These are phyloP conservation scores for Astraeus odoratus DNA, from an alignment of 768 basidiomycete species.

Conservation along the genomic window DNA sequence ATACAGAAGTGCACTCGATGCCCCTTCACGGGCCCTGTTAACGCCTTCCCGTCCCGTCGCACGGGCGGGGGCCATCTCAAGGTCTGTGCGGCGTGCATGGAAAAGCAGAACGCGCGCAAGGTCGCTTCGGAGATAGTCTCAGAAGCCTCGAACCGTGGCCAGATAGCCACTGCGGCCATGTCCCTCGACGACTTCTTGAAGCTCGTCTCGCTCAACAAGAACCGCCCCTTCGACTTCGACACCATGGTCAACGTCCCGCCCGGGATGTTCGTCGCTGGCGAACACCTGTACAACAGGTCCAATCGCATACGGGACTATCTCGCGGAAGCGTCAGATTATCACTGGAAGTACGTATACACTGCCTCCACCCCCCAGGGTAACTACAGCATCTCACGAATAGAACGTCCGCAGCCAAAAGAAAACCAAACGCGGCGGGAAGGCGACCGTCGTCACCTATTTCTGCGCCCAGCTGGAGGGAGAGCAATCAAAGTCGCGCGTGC, in stretches of 20 bases:
- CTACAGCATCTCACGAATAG: not conserved
- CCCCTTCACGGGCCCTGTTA: constrained; percentile 22
- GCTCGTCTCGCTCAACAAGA: constrained; percentile 28
- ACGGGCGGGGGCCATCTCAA: constrained; percentile 26
- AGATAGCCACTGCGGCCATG: constrained; percentile 31
- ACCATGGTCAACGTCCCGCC: constrained; percentile 29
- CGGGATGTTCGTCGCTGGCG: constrained; percentile 25
- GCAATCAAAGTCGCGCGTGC: constrained; percentile 28
- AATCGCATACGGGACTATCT: constrained; percentile 29
- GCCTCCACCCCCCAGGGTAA: too few relatives aligned
- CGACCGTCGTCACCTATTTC: constrained; percentile 30
- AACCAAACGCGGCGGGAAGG: constrained; percentile 29
- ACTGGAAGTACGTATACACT: constrained; percentile 26
- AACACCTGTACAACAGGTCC: constrained; percentile 30
- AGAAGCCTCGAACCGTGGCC: constrained; percentile 23
- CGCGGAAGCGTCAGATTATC: constrained; percentile 29
- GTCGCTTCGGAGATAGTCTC: constrained; percentile 23
- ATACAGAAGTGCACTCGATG: constrained; percentile 28
- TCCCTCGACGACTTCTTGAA: constrained; percentile 27
- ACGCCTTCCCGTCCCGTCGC: constrained; percentile 24
- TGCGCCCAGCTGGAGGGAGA: constrained; percentile 30
- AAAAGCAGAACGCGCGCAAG: constrained; percentile 29
- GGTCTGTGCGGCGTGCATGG: constrained; percentile 27
- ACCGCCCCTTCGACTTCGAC: constrained; percentile 27
- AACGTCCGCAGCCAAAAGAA: constrained; percentile 22